Conservation (phyloP, 2,329 filamentous ascomycete species). For the Thermochaetoides dissita region DNA sequence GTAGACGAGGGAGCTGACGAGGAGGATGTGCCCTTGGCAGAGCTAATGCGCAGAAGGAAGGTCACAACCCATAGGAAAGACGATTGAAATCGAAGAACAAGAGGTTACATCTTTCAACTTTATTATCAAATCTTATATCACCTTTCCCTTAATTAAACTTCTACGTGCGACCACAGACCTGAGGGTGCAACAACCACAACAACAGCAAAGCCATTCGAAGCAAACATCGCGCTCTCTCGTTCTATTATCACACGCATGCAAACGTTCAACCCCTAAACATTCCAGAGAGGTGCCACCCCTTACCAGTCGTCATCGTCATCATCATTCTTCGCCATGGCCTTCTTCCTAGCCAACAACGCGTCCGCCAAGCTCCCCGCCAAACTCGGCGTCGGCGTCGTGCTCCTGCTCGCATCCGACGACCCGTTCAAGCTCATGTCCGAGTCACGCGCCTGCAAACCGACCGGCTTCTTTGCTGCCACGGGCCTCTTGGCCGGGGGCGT, state of each 20-base stretch:
- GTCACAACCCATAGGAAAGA: conserved; percentile 9
- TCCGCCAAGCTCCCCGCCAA: conserved; percentile 63
- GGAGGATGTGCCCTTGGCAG: conserved; percentile 46
- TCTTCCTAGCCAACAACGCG: conserved; percentile 62
- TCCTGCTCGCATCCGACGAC: conserved; percentile 45
- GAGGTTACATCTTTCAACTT: background rate
- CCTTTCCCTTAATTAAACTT: background rate
- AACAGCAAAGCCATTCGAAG: background rate
- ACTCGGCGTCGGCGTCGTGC: conserved; percentile 57
- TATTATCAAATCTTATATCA: background rate
- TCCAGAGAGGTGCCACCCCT: background rate
- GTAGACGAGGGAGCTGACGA: conserved; percentile 60
- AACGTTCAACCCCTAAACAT: no score
- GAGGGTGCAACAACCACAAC: background rate
- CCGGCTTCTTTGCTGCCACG: conserved; percentile 56
- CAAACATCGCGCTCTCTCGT: background rate
- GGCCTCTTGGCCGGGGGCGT: conserved; percentile 62
- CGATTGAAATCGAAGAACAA: conserved; percentile 2
- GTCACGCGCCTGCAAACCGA: conserved; percentile 56
- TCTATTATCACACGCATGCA: background rate
- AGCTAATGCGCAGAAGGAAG: conserved; percentile 44
- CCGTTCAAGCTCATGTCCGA: conserved; percentile 49
- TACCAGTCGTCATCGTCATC: conserved; percentile 45
- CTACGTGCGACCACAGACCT: no score
- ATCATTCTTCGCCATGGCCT: conserved; percentile 58